phyloP scores from a whole-genome alignment of 1,284 basidiomycete species.

The Hortiboletus rubellus region DNA sequence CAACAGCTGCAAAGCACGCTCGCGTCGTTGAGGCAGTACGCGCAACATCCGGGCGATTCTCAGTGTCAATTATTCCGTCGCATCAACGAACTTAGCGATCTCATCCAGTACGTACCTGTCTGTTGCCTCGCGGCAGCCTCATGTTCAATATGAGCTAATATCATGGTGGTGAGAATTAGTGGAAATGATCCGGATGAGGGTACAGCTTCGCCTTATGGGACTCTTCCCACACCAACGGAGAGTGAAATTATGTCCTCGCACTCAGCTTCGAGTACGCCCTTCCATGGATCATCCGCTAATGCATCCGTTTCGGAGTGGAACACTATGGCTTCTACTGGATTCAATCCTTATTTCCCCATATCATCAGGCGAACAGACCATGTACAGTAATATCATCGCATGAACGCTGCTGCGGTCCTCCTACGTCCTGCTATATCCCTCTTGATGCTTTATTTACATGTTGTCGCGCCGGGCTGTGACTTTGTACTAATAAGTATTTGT shows the following conservation, averaged over 20 bases:
- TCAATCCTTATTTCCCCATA: constrained; percentile 70
- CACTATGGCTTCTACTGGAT: constrained; percentile 52
- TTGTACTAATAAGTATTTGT: constrained; percentile 32
- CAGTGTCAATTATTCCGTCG: constrained; percentile 58
- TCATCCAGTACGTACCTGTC: constrained; percentile 61
- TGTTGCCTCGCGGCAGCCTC: constrained; percentile 31
- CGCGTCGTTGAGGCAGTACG: constrained; percentile 57
- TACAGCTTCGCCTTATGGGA: constrained; percentile 41
- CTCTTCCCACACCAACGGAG: constrained; percentile 54
- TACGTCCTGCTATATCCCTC: constrained; percentile 13
- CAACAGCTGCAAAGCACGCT: constrained; percentile 64
- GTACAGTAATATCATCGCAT: constrained; percentile 56
- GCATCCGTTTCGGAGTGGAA: constrained; percentile 61
- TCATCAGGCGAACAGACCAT: constrained; percentile 47
- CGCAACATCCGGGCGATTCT: constrained; percentile 55
- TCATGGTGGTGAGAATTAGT: constrained; percentile 37
- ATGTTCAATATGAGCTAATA: constrained; percentile 36
- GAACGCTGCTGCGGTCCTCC: constrained; percentile 20
- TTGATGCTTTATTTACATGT: constrained; percentile 28
- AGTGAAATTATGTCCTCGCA: constrained; percentile 69
- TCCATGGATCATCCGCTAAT: constrained; percentile 38
- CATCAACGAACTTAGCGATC: constrained; percentile 59
- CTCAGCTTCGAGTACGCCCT: constrained; percentile 57
- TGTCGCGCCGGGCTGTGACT: constrained; percentile 37
- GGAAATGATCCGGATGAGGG: constrained; percentile 47